Evolutionary conservation across 768 basidiomycete genomes (phyloP).

Genomic region (Calvatia gigantea): DNA sequence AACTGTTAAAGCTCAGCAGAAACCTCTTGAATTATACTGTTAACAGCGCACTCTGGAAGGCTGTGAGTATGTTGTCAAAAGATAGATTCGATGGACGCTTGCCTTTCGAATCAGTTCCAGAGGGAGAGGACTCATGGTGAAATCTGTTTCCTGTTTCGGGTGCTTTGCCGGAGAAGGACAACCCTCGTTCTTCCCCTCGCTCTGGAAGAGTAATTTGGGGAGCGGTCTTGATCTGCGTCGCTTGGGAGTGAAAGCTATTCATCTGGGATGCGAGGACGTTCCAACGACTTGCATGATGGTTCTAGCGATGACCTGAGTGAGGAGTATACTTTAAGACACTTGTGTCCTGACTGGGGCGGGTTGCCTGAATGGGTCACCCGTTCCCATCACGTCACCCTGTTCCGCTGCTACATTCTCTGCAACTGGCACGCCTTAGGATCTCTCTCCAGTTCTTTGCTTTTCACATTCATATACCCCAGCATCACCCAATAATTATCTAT

Average conservation of each 20-base stretch:
- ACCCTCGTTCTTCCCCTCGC: neutral
- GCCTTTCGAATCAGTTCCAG: neutral
- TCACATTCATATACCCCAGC: conserved; percentile 3
- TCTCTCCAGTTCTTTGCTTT: neutral
- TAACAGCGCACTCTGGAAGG: neutral
- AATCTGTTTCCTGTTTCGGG: neutral
- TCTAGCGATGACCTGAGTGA: neutral
- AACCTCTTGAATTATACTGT: neutral
- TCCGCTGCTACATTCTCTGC: neutral
- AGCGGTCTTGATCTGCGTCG: neutral
- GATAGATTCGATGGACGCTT: neutral
- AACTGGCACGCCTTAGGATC: conserved; percentile 2
- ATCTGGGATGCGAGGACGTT: neutral
- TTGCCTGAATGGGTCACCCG: neutral
- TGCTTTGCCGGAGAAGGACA: no score
- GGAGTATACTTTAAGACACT: neutral
- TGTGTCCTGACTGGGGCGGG: neutral
- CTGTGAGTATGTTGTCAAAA: neutral
- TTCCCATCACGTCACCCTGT: conserved; percentile 13
- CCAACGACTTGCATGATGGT: neutral
- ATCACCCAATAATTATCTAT: conserved; percentile 8
- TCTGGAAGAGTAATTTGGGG: neutral
- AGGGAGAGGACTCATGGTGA: neutral
- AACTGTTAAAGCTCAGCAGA: conserved; percentile 12
- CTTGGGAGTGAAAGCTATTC: neutral